These are phyloP conservation scores for Botrytis fabae DNA, from an alignment of 2,329 filamentous ascomycete species.

Conservation along the genomic window DNA sequence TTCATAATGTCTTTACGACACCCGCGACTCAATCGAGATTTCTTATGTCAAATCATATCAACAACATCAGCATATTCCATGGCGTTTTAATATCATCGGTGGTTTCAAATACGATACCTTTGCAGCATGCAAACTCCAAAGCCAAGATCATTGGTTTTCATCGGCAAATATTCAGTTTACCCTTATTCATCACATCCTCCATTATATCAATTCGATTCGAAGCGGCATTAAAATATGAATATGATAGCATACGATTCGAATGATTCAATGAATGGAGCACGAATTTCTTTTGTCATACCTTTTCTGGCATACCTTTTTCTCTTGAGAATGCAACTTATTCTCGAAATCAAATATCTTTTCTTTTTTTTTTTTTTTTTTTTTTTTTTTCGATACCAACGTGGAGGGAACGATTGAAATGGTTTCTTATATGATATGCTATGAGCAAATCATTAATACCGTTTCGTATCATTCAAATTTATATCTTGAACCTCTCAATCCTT, in stretches of 20 bases:
- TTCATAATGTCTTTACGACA: constrained; percentile 24
- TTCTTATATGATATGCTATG: neutral
- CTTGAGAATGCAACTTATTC: neutral
- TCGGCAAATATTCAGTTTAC: constrained; percentile 5
- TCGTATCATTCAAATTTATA: neutral
- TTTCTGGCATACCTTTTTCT: constrained; percentile 19
- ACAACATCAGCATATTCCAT: constrained; percentile 21
- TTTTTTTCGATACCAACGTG: constrained; percentile 7
- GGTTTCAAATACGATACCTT: constrained; percentile 21
- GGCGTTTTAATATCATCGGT: constrained; percentile 20
- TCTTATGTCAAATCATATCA: constrained; percentile 19
- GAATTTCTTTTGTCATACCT: constrained; percentile 22
- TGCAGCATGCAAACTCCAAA: constrained; percentile 20
- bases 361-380: neutral
- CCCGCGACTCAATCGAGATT: constrained; percentile 18
- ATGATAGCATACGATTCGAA: constrained; percentile 20
- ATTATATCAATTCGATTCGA: constrained; percentile 7
- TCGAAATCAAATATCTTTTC: neutral
- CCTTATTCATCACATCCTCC: constrained; percentile 10
- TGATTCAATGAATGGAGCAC: constrained; percentile 20
- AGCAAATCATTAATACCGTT: neutral
- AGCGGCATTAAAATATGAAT: constrained; percentile 15
- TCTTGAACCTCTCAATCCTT: neutral
- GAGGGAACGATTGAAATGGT: neutral
- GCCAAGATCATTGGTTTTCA: constrained; percentile 9